phyloP scores from a whole-genome alignment of 2,329 filamentous ascomycete genomes.

The Neophaeococcomyces aloes region DNA sequence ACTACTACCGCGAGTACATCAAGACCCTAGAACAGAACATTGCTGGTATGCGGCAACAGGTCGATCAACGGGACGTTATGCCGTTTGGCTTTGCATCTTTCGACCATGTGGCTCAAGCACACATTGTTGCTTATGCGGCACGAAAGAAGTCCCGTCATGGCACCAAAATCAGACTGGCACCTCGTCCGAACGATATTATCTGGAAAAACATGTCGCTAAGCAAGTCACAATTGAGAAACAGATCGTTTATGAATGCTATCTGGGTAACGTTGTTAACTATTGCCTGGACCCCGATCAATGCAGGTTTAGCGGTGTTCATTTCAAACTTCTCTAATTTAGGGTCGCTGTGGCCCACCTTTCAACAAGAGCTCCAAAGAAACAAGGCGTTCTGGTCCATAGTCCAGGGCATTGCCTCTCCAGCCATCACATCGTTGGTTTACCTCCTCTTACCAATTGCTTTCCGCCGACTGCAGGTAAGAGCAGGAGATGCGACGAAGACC shows the following conservation, averaged over 20 bases:
- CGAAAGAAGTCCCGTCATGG: constrained; percentile 72
- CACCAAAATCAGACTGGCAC: constrained; percentile 66
- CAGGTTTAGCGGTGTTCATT: constrained; percentile 86
- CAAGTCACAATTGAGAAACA: constrained; percentile 57
- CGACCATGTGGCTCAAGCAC: constrained; percentile 75
- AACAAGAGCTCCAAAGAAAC: constrained; percentile 51
- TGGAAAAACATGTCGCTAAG: constrained; percentile 84
- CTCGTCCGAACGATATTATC: constrained; percentile 81
- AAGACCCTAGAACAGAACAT: constrained; percentile 72
- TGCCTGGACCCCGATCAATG: constrained; percentile 84
- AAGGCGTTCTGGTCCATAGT: constrained; percentile 69
- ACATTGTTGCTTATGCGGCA: constrained; percentile 71
- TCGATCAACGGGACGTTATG: constrained; percentile 82
- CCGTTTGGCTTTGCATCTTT: constrained; percentile 93
- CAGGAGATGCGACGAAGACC: constrained; percentile 85
- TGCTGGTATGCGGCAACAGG: constrained; percentile 65
- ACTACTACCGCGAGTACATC: constrained; percentile 81
- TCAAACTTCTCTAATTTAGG: constrained; percentile 75
- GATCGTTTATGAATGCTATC: constrained; percentile 66
- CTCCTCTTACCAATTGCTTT: constrained; percentile 83
- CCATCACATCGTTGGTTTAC: constrained; percentile 77
- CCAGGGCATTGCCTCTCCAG: constrained; percentile 84
- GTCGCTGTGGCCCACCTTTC: constrained; percentile 67
- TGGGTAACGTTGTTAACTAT: constrained; percentile 75
- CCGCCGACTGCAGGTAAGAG: constrained; percentile 68